Base-by-base conservation (phyloP, 768 basidiomycete genomes). In the Antrodiella citrinella region DNA sequence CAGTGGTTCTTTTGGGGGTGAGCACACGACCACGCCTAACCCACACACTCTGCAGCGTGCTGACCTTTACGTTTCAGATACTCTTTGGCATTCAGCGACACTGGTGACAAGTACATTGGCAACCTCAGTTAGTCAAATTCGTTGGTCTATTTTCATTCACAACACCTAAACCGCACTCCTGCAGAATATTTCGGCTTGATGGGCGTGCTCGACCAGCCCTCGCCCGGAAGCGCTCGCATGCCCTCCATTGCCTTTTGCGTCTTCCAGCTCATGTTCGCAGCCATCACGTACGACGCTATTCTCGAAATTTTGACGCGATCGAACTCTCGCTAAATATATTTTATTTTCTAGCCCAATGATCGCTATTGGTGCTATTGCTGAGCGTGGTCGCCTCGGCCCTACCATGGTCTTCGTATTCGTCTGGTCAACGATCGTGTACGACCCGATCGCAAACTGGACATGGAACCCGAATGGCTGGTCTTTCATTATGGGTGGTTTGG, bases 1-100 rank as follows among this genome's bases (percentile, higher is more conserved):
- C 54, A 92, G 85, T 94, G 91, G 91, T 93, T 91, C 73, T 93
- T 95, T 75, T 96, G 94, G 94, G 94, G 94, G 54, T 61, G 26
- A 53, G 59, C 44, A 4, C 30, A 13, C 48, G 22, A 15, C 30
- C 24, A 1, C 30, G 18, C 5, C 25, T 44, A 12, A 22, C 13
- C 41, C 52, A 23, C 48, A 49, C 3, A 5, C 13, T 47, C 19
- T 38, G 38, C 4, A 20, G 23, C 18, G 26, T 53, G 24, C 30
- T 55, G 15, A 57, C 49, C 9, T 20, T 13, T 40, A 21, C 30
- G 4, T 18, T 38, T 10, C 46, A 66, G 63, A 2, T 97, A 77
- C 70, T 93, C 91, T 1, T 73, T 98, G 20, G 80, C 94, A 0
- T 98, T 98, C 71, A 86, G 84, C 53, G 87, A 91, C 12, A 80